Evolutionary conservation across 805 yeast genomes (phyloP).

Genomic region (Jamesozyma piceae): DNA sequence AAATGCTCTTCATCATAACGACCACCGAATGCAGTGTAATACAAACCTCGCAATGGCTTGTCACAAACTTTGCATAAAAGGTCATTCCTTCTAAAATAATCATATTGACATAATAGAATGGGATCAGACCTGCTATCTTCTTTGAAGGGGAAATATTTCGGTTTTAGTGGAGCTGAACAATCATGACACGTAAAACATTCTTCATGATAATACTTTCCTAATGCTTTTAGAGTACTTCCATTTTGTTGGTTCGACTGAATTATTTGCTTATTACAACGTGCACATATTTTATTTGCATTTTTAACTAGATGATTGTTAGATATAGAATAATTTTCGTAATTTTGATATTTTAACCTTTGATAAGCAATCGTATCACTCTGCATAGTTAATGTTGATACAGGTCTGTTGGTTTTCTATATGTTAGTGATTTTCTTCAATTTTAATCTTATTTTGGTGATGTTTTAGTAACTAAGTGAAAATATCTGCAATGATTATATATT

Average conservation of each 20-base stretch:
- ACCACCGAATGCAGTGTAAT: constrained; percentile 85
- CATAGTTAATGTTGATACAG: neutral
- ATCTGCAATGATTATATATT: neutral
- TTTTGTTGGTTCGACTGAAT: constrained; percentile 41
- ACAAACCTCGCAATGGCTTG: constrained; percentile 80
- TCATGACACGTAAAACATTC: constrained; percentile 82
- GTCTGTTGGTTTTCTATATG: neutral
- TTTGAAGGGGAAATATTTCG: constrained; percentile 82
- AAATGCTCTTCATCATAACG: constrained; percentile 94
- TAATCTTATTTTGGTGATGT: too few species aligned
- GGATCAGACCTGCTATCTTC: constrained; percentile 29
- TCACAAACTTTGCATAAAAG: constrained; percentile 82
- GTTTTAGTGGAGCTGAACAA: constrained; percentile 71
- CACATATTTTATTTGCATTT: constrained; percentile 33
- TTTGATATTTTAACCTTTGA: neutral
- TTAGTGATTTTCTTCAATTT: neutral
- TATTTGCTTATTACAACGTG: constrained; percentile 44
- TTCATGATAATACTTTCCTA: constrained; percentile 71
- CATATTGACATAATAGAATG: constrained; percentile 78
- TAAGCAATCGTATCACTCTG: neutral
- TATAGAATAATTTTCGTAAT: neutral
- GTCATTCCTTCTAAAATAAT: constrained; percentile 77
- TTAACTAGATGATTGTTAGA: neutral
- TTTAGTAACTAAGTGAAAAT: neutral
- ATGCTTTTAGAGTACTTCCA: constrained; percentile 62